These are phyloP conservation scores for Forsythia suspensa DNA, from an alignment of 257 asterid species.

Conservation along the genomic window DNA sequence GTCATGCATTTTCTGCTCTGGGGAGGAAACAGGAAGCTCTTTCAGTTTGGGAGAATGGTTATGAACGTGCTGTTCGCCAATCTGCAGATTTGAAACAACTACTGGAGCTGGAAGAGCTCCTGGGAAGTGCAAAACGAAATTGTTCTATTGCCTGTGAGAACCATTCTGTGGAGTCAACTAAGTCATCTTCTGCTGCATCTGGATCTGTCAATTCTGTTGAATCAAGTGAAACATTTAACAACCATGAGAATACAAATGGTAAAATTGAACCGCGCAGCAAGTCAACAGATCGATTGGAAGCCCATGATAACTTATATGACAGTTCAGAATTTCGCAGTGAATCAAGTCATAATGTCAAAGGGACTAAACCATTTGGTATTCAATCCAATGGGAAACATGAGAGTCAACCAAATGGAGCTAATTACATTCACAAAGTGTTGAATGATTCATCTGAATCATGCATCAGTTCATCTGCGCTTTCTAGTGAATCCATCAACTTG, in stretches of 20 bases:
- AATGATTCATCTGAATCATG: constrained; percentile 41
- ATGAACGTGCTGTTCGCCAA: constrained; percentile 69
- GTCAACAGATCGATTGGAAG: constrained; percentile 39
- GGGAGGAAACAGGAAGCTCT: constrained; percentile 88
- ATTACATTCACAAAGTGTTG: constrained; percentile 39
- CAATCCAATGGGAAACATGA: constrained; percentile 48
- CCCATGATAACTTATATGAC: constrained; percentile 35
- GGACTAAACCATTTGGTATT: constrained; percentile 25
- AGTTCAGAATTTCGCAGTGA: constrained; percentile 28
- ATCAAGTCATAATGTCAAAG: constrained; percentile 18
- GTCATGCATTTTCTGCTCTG: constrained; percentile 80
- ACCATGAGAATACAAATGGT: constrained; percentile 48
- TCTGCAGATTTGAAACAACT: constrained; percentile 84
- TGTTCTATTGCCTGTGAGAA: constrained; percentile 31
- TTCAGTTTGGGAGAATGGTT: constrained; percentile 87
- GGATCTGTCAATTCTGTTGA: constrained; percentile 47
- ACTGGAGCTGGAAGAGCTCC: constrained; percentile 83
- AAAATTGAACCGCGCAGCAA: constrained; percentile 32
- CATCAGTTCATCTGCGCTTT: constrained; percentile 31
- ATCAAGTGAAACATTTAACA: constrained; percentile 37
- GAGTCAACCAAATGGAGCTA: constrained; percentile 46
- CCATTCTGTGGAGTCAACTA: constrained; percentile 41
- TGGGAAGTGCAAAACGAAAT: constrained; percentile 54
- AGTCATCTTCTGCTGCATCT: constrained; percentile 31
- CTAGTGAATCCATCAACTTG: constrained; percentile 44